A percentile compares a stretch with the other conserved stretches of the same genome.
Conservation (phyloP, 2,329 filamentous ascomycete genomes). For the Erysiphe pulchra region DNA sequence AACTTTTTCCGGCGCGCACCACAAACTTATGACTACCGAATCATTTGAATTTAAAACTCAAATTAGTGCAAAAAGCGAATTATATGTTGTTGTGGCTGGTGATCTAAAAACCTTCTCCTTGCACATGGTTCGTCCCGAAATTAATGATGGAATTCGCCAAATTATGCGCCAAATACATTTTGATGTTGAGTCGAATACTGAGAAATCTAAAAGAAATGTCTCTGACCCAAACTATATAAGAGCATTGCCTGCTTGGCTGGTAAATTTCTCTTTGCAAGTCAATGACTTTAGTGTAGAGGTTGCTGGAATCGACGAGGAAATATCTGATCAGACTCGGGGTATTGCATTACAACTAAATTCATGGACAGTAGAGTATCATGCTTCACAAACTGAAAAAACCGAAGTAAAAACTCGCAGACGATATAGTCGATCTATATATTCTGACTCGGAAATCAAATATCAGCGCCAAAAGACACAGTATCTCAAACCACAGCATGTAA, state of each 20-base stretch:
- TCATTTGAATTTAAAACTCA: constrained; percentile 69
- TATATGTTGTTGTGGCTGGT: constrained; percentile 56
- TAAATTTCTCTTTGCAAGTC: constrained; percentile 62
- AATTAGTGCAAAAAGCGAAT: constrained; percentile 60
- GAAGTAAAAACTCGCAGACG: constrained; percentile 33
- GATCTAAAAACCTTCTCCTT: constrained; percentile 69
- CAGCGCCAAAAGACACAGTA: constrained; percentile 24
- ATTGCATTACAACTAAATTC: constrained; percentile 68
- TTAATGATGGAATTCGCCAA: constrained; percentile 74
- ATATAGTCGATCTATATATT: constrained; percentile 40
- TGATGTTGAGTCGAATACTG: constrained; percentile 38
- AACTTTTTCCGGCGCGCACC: constrained; percentile 54
- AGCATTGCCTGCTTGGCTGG: constrained; percentile 57
- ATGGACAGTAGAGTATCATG: constrained; percentile 72
- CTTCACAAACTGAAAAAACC: constrained; percentile 44
- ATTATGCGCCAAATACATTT: constrained; percentile 65
- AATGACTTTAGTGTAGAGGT: constrained; percentile 78
- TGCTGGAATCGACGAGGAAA: constrained; percentile 61
- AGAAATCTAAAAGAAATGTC: constrained; percentile 20
- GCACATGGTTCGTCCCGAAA: constrained; percentile 76
- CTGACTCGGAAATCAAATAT: constrained; percentile 36
- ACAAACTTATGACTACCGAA: constrained; percentile 72
- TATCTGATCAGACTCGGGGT: constrained; percentile 60
- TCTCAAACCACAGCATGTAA: constrained; percentile 14
- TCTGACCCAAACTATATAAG: constrained; percentile 46